A percentile compares a stretch with the other conserved stretches of the same genome.
Conservation (phyloP, 2,329 filamentous ascomycete species). For the Neodidymelliopsis sp. region DNA sequence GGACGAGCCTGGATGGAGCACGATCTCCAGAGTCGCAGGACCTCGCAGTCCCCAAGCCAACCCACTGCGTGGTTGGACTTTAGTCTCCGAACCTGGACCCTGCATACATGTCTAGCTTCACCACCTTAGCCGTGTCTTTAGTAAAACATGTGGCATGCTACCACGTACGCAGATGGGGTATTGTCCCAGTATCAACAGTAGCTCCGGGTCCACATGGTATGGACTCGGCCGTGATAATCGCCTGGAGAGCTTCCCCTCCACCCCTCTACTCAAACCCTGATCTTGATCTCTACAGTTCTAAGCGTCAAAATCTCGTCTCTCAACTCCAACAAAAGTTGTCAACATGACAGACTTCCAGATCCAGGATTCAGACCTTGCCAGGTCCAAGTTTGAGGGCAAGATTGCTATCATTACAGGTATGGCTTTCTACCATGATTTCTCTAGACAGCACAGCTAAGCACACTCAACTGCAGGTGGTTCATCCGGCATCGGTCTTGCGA, state of each 20-base stretch:
- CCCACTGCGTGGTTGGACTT: constrained; percentile 5
- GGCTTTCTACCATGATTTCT: not conserved
- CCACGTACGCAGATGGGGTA: not conserved
- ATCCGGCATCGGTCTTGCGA: constrained; percentile 66
- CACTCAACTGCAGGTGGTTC: constrained; percentile 55
- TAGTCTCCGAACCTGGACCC: constrained; percentile 2
- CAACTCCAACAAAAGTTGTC: not conserved
- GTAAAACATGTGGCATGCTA: constrained; percentile 4
- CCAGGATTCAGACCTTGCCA: constrained; percentile 27
- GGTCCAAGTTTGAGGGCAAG: constrained; percentile 28
- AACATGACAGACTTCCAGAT: constrained; percentile 33
- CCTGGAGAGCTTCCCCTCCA: not conserved
- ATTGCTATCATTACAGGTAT: constrained; percentile 32
- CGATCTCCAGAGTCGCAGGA: constrained; percentile 1
- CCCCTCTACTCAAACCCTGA: not conserved
- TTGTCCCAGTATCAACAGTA: not conserved
- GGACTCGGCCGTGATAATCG: not conserved
- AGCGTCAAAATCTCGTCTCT: not conserved
- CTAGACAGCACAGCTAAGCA: not conserved
- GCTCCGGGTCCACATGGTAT: constrained; percentile 7
- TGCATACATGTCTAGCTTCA: constrained; percentile 2
- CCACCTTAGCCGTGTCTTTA: not conserved
- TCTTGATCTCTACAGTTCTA: too few relatives aligned
- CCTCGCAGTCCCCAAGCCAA: not conserved
- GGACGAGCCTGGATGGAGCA: not conserved